Conservation (phyloP, 352 stramenopile species). For the Pythium monospermum region DNA sequence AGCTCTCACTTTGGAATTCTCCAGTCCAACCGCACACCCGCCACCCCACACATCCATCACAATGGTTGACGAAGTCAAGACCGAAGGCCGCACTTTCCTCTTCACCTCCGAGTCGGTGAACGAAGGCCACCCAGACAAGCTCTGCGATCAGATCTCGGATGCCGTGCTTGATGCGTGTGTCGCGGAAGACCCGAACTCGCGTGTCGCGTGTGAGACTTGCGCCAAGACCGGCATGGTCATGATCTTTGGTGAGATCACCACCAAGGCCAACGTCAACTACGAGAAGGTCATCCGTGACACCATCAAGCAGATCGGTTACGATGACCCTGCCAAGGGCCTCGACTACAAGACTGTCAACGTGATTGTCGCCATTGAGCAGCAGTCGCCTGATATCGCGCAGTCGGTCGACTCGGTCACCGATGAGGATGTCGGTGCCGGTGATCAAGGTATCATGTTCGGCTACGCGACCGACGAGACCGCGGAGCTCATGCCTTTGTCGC, state of each 20-base stretch:
- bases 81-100: constrained; percentile 84
- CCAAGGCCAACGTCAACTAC: constrained; percentile 98
- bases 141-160: constrained; percentile 99
- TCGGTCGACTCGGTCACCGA: constrained; percentile 96
- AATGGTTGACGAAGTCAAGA: constrained; percentile 43
- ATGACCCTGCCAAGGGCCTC: constrained; percentile 98
- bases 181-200: constrained; percentile 96
- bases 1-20: constrained; percentile 53
- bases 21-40: constrained; percentile 18
- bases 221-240: constrained; percentile 99
- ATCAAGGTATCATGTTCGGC: constrained; percentile 93
- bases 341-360: constrained; percentile 99
- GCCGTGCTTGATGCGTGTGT: constrained; percentile 98
- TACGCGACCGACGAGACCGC: constrained; percentile 98
- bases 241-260: constrained; percentile 99
- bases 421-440: constrained; percentile 96
- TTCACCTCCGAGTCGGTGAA: constrained; percentile 99
- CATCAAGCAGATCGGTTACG: constrained; percentile 99
- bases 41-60: constrained; percentile 22
- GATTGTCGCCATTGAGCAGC: constrained; percentile 99
- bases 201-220: constrained; percentile 98
- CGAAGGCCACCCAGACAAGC: constrained; percentile 98
- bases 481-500: constrained; percentile 97
- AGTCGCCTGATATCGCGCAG: constrained; percentile 99
- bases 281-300: constrained; percentile 98